Percentiles rank a stretch among this genome's conserved stretches.
Conservation (phyloP, 2,329 filamentous ascomycete genomes). For the Fusarium albosuccineum region DNA sequence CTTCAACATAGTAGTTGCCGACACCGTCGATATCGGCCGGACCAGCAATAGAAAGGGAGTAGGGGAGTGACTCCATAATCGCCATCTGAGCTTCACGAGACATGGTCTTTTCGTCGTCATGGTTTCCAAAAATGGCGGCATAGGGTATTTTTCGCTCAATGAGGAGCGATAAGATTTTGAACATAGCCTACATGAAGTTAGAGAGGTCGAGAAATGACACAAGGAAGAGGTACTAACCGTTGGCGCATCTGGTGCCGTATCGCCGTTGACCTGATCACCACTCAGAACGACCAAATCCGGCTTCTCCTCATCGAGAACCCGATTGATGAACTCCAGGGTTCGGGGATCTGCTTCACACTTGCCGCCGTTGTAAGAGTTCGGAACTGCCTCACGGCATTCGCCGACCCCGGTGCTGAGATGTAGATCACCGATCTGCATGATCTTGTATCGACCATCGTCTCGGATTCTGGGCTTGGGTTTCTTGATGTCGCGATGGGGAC, state of each 20-base stretch:
- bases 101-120: slow-evolving; percentile 91
- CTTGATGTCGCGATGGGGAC: slow-evolving; percentile 71
- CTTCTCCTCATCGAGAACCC: slow-evolving; percentile 89
- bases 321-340: slow-evolving; percentile 89
- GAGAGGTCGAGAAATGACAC: not conserved
- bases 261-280: slow-evolving; percentile 96
- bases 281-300: slow-evolving; percentile 92
- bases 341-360: slow-evolving; percentile 92
- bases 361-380: slow-evolving; percentile 76
- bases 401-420: slow-evolving; percentile 94
- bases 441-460: slow-evolving; percentile 95
- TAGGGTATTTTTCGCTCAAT: slow-evolving; percentile 92
- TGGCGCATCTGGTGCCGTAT: slow-evolving; percentile 90
- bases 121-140: slow-evolving; percentile 95
- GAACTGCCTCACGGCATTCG: slow-evolving; percentile 86
- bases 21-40: slow-evolving; percentile 88
- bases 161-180: slow-evolving; percentile 89
- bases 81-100: slow-evolving; percentile 84
- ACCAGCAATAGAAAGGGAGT: slow-evolving; percentile 87
- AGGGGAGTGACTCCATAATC: slow-evolving; percentile 87
- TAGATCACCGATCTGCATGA: slow-evolving; percentile 94
- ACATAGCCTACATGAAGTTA: slow-evolving; percentile 74
- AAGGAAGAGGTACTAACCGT: slow-evolving; percentile 66
- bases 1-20: slow-evolving; percentile 94
- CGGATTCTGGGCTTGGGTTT: slow-evolving; percentile 82